Base-by-base conservation (phyloP, 805 yeast species). In the Metschnikowia aberdeeniae region DNA sequence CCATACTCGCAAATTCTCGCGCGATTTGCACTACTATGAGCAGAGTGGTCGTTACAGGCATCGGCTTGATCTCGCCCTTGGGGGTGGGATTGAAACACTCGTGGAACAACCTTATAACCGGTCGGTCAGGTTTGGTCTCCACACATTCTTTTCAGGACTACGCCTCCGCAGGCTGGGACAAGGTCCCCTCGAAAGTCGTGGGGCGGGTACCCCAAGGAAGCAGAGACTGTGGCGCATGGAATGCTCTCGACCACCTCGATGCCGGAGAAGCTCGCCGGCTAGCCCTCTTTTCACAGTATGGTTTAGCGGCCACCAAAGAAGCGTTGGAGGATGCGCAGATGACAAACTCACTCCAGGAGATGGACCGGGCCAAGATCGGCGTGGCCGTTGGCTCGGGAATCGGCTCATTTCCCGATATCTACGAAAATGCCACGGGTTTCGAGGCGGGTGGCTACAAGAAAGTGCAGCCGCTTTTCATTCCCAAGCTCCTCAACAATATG, bases 351-450 rank as follows among this genome's bases (percentile, higher is more conserved):
- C 83, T 75, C 47, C 58, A 26, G 77, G 82, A 0, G 9, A 14
- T 46, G 45, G 38, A 61, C 50, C 75, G 57, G 58, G 60, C 58
- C 43, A 24, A 17, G 20, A 60, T 80, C 3, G 95, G 97, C 2
- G 89, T 87, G 1, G 82, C 89, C n/a, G 78, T 92, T 7, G 99
- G 98, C 0, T 83, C 96, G 1, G 96, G 97, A 0, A 86, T 93
- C 40, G 98, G 97, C 0, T 86, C 95, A 2, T 74, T 92, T 39
- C 83, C 80, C 13, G 95, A 88, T 47, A 64, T 79, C 0, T 81
- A 80, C 56, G 84, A 78, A 3, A 87, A 84, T 54, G 64, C 88
- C 1, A 72, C 79, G 11, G 69, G 72, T 1, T 78, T 79, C 49
- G 56, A 62, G 14, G 52, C 58, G 3, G 65, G 69, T 7, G 74